These are phyloP conservation scores for Salix arbutifolia DNA, from an alignment of 345 rosid species.

Conservation along the genomic window DNA sequence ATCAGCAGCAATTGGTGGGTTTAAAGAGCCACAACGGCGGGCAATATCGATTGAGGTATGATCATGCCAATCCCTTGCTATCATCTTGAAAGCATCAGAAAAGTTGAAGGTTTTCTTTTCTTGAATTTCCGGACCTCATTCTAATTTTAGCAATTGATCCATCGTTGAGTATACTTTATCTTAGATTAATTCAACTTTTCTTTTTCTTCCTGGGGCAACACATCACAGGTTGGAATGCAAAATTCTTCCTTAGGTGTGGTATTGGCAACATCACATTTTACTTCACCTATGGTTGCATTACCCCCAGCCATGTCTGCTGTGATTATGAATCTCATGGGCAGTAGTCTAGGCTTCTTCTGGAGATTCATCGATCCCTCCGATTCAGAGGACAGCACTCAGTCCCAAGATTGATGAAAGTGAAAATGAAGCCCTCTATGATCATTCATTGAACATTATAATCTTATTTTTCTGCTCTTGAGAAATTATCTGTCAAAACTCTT, in stretches of 20 bases:
- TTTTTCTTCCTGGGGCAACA: not conserved
- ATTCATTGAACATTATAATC: not conserved
- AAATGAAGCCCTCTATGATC: not conserved
- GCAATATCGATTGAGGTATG: slow-evolving; percentile 61
- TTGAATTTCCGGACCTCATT: not conserved
- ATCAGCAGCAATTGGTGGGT: slow-evolving; percentile 44
- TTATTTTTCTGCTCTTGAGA: not conserved
- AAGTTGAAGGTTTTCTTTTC: not conserved
- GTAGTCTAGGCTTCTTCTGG: slow-evolving; percentile 54
- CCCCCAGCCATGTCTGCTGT: slow-evolving; percentile 63
- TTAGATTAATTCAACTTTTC: not conserved
- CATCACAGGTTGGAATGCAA: slow-evolving; percentile 66
- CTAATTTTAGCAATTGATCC: not conserved
- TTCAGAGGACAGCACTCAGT: not conserved
- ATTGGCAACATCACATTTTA: slow-evolving; percentile 59
- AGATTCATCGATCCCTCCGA: slow-evolving; percentile 33
- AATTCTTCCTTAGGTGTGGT: slow-evolving; percentile 65
- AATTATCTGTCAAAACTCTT: too few species aligned
- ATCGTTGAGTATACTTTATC: too few species aligned
- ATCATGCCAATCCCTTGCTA: not conserved
- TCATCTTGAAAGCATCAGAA: not conserved
- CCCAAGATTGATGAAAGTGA: slow-evolving; percentile 11
- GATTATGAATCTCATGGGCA: slow-evolving; percentile 67
- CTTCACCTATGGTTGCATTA: slow-evolving; percentile 52
- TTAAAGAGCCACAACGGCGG: slow-evolving; percentile 51